These are phyloP conservation scores for Ophiostoma montium DNA, from an alignment of 2,329 filamentous ascomycete genomes.

Conservation along the genomic window DNA sequence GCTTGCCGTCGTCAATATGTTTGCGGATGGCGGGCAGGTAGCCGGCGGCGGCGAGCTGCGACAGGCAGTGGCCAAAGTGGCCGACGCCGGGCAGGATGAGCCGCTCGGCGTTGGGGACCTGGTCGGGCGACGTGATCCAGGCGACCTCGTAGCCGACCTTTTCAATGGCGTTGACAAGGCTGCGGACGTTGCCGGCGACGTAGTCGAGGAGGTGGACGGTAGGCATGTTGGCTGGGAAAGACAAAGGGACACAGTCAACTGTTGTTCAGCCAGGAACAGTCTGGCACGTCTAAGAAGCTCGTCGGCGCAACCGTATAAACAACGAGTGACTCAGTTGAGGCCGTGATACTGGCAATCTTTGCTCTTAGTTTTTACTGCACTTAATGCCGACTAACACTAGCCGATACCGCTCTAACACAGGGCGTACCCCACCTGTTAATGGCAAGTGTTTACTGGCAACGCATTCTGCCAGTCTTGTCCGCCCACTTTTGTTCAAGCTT, in stretches of 20 bases:
- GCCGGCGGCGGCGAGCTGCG: slow-evolving; percentile 65
- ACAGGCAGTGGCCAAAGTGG: slow-evolving; percentile 92
- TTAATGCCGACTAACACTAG: background rate
- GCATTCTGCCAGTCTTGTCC: slow-evolving; percentile 18
- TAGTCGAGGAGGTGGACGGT: slow-evolving; percentile 73
- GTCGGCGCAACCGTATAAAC: background rate
- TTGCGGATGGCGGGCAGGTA: slow-evolving; percentile 70
- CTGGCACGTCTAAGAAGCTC: background rate
- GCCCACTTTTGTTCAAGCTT: slow-evolving; percentile 13
- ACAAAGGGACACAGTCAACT: background rate
- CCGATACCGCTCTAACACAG: background rate
- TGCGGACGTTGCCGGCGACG: slow-evolving; percentile 91
- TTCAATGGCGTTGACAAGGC: slow-evolving; percentile 93
- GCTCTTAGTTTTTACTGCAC: background rate
- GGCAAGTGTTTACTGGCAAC: background rate
- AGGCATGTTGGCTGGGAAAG: slow-evolving; percentile 23
- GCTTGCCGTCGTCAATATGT: slow-evolving; percentile 83
- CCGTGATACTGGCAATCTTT: background rate
- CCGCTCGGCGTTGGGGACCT: slow-evolving; percentile 74
- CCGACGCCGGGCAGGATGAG: slow-evolving; percentile 93
- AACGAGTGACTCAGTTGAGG: background rate
- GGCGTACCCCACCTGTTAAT: background rate
- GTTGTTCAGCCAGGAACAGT: background rate
- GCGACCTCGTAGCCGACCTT: slow-evolving; percentile 86
- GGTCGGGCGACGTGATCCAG: slow-evolving; percentile 76